phyloP scores from a whole-genome alignment of 169 alveolate species.

The Plasmodium inui region DNA sequence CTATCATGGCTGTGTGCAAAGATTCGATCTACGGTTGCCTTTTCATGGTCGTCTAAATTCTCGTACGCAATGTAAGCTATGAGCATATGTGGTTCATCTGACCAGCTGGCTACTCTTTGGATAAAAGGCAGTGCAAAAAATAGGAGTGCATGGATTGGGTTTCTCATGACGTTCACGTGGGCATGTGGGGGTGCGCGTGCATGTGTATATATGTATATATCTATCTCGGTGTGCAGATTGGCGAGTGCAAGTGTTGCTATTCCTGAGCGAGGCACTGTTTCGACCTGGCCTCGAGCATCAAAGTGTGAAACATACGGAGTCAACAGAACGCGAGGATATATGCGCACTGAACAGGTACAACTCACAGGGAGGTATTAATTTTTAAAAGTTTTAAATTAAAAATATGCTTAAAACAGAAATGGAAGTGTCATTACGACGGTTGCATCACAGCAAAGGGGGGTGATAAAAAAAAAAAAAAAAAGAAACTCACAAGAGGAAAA shows the following conservation, averaged over 20 bases:
- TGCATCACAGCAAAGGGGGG: background rate
- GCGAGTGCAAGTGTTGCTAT: background rate
- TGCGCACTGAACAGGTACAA: background rate
- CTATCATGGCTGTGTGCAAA: background rate
- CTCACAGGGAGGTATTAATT: background rate
- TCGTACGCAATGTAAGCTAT: slow-evolving; percentile 20
- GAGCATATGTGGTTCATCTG: slow-evolving; percentile 58
- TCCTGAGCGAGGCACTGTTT: background rate
- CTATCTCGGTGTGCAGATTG: background rate
- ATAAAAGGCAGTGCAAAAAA: background rate
- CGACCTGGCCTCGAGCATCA: background rate
- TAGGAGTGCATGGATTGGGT: background rate
- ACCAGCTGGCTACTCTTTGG: slow-evolving; percentile 23
- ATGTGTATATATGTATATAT: background rate
- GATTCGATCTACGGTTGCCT: slow-evolving; percentile 10
- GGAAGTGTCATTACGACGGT: background rate
- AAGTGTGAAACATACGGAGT: background rate
- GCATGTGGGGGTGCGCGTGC: background rate
- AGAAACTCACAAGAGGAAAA: background rate
- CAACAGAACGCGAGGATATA: background rate
- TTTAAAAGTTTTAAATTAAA: background rate
- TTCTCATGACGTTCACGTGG: background rate
- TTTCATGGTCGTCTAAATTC: slow-evolving; percentile 7
- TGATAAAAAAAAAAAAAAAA: no score
- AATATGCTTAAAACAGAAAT: background rate